These are phyloP conservation scores for Urostyla sp. DNA, from an alignment of 73 alveolate species.

Conservation along the genomic window DNA sequence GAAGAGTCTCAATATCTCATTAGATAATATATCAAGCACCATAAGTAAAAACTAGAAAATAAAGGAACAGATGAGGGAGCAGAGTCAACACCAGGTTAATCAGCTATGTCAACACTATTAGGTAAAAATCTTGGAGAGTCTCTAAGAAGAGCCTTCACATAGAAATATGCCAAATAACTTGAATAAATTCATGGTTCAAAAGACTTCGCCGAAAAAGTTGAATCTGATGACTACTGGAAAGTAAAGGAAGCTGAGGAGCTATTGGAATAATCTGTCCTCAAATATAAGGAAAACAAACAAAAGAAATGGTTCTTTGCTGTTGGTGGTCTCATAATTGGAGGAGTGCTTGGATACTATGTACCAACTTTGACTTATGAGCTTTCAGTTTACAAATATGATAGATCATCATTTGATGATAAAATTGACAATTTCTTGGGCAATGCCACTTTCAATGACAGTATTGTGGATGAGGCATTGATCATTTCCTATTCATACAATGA, in stretches of 20 bases:
- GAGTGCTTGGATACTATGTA: slow-evolving; percentile 25
- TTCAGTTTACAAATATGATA: slow-evolving; percentile 24
- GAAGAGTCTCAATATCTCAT: slow-evolving; percentile 19
- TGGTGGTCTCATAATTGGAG: neutral
- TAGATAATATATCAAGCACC: slow-evolving; percentile 40
- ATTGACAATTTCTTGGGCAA: slow-evolving; percentile 6
- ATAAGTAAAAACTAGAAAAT: neutral
- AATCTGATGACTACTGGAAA: slow-evolving; percentile 39
- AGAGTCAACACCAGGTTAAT: neutral
- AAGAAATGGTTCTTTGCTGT: slow-evolving; percentile 48
- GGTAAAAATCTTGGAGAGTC: neutral
- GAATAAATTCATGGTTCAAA: neutral
- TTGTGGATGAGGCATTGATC: slow-evolving; percentile 32
- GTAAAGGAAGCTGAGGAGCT: slow-evolving; percentile 41
- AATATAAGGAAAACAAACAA: slow-evolving; percentile 38
- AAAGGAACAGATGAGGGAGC: neutral
- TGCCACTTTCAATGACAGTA: slow-evolving; percentile 2
- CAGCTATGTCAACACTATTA: neutral
- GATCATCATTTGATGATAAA: slow-evolving; percentile 10
- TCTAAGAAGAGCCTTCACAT: neutral
- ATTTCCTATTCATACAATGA: slow-evolving; percentile 46
- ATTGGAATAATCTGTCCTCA: neutral
- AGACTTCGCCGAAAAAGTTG: slow-evolving; percentile 16
- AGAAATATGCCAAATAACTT: neutral
- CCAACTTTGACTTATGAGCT: slow-evolving; percentile 8